Percentiles rank a stretch among this genome's conserved stretches.
Conservation (phyloP, 2,329 filamentous ascomycete species). For the Dactylellina haptotyla region DNA sequence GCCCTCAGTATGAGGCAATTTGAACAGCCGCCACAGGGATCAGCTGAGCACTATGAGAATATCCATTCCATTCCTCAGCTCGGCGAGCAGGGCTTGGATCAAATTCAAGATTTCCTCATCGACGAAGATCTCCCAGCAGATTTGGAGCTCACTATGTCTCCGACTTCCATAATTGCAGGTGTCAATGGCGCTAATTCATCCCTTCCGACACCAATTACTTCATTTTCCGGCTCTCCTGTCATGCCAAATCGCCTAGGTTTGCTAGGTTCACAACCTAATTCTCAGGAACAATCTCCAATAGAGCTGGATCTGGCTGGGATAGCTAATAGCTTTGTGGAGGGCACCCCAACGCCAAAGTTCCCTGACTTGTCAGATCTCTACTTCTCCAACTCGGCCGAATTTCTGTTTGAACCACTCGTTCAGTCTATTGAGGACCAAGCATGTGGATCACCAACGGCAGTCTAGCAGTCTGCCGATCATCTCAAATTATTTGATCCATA, state of each 20-base stretch:
- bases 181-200: background rate
- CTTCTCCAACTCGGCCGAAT: background rate
- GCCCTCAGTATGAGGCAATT: no score
- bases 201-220: background rate
- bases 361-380: background rate
- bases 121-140: background rate
- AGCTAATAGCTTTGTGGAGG: background rate
- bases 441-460: slow-evolving; percentile 12
- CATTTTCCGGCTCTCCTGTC: background rate
- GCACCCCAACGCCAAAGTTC: background rate
- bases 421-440: background rate
- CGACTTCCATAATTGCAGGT: background rate
- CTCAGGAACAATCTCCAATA: slow-evolving; percentile 5
- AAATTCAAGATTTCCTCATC: background rate
- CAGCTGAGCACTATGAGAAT: background rate
- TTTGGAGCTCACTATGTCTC: background rate
- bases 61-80: background rate
- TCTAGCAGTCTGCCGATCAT: slow-evolving; percentile 4
- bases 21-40: no score
- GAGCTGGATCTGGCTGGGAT: background rate
- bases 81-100: background rate
- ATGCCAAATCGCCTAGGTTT: background rate
- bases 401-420: background rate
- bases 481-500: background rate
- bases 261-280: background rate